These are phyloP conservation scores for Microcyclospora tardicrescens DNA, from an alignment of 2,329 filamentous ascomycete genomes.

Conservation along the genomic window DNA sequence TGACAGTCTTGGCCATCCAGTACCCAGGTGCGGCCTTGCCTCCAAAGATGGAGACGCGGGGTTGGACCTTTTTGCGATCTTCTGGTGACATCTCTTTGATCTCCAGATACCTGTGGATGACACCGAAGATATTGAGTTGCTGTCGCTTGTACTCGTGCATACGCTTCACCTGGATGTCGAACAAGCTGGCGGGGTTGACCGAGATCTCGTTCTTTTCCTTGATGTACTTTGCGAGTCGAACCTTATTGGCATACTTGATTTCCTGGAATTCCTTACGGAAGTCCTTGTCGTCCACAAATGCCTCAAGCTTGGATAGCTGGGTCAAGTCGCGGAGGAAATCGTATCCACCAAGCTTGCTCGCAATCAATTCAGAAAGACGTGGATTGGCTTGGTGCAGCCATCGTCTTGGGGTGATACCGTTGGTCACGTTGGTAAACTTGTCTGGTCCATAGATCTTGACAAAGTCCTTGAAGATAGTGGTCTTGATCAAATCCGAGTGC, in stretches of 20 bases:
- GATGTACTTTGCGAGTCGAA: slow-evolving; percentile 82
- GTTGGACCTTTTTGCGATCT: slow-evolving; percentile 72
- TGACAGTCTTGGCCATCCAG: slow-evolving; percentile 97
- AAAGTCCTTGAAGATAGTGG: slow-evolving; percentile 99
- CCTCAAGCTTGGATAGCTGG: slow-evolving; percentile 70
- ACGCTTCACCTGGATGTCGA: slow-evolving; percentile 96
- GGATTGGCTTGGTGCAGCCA: slow-evolving; percentile 98
- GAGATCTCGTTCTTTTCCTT: slow-evolving; percentile 64
- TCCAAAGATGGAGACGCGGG: slow-evolving; percentile 90
- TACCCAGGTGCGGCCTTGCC: slow-evolving; percentile 96
- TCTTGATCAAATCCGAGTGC: slow-evolving; percentile 95
- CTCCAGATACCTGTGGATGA: slow-evolving; percentile 83
- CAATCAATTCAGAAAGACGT: slow-evolving; percentile 78
- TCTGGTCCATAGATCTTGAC: slow-evolving; percentile 88
- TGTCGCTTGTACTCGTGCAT: slow-evolving; percentile 98
- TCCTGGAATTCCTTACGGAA: slow-evolving; percentile 93
- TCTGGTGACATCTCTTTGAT: slow-evolving; percentile 77
- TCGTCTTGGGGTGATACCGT: slow-evolving; percentile 87
- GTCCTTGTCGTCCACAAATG: slow-evolving; percentile 68
- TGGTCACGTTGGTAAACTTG: slow-evolving; percentile 98
- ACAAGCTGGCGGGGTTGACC: slow-evolving; percentile 78
- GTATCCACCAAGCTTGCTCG: slow-evolving; percentile 70
- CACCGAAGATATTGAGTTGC: slow-evolving; percentile 96
- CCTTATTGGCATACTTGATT: slow-evolving; percentile 95
- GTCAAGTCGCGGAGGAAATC: slow-evolving; percentile 87